A percentile compares a stretch with the other conserved stretches of the same genome.
Evolutionary conservation across 495 filamentous ascomycete genomes (phyloP).

Genomic region (Penicillium crystallinum): DNA sequence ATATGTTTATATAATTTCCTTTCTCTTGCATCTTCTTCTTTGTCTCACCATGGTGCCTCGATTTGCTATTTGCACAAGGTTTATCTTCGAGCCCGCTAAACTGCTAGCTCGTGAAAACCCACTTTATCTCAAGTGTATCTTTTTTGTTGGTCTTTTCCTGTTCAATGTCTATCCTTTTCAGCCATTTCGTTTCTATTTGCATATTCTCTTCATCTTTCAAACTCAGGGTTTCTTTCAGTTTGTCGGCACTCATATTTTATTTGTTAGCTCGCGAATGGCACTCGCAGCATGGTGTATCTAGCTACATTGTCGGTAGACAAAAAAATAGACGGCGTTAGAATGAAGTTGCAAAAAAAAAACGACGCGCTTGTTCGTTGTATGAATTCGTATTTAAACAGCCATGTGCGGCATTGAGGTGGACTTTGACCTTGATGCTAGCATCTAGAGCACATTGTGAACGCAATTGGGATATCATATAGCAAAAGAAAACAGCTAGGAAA

Average conservation of each 20-base stretch:
- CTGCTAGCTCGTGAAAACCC: not conserved
- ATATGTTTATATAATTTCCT: constrained; percentile 18
- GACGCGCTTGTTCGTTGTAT: too few relatives aligned
- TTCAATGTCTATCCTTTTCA: constrained; percentile 11
- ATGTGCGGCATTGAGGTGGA: not conserved
- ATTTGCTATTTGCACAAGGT: not conserved
- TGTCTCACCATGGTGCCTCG: not conserved
- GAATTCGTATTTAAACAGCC: not conserved
- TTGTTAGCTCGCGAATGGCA: constrained; percentile 2
- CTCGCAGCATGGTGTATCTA: constrained; percentile 18
- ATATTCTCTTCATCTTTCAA: constrained; percentile 8
- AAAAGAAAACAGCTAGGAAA: not conserved
- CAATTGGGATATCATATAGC: constrained; percentile 2
- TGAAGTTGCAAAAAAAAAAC: too few relatives aligned
- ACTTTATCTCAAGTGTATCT: not conserved
- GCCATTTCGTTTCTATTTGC: constrained; percentile 6
- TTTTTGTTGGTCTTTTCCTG: constrained; percentile 3
- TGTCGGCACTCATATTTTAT: not conserved
- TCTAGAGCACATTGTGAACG: not conserved
- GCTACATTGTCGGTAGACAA: constrained; percentile 15
- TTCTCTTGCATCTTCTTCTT: not conserved
- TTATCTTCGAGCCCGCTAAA: not conserved
- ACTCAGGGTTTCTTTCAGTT: not conserved
- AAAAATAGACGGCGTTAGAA: constrained; percentile 21
- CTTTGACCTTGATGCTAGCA: not conserved